Evolutionary conservation across 2,329 filamentous ascomycete species (phyloP), one percentile per base, ranked within the genome.

Genomic region (Penicillium sp.): DNA sequence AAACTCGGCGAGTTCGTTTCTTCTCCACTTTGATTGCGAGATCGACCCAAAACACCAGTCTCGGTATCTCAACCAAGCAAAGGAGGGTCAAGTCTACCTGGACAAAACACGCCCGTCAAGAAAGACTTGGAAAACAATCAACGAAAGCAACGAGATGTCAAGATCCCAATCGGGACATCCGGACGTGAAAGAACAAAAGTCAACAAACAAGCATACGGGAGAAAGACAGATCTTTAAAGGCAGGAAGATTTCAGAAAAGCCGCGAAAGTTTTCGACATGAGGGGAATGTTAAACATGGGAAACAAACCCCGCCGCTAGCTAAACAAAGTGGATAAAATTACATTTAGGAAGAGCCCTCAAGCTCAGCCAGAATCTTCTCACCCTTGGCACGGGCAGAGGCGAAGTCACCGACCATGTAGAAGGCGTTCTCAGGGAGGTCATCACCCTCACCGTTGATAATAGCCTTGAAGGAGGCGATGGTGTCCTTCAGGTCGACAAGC

Each of bases 321-420:
- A 60, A 55, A 33, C 40, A 63, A 61, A 64, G 64, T 60, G 28
- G 64, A 66, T 60, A 68, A 66, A 65, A 68, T 68, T 69, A 70
- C 65, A 67, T 70, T 64, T 73, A 76, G 58, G 65, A 76, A 66
- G 76, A 60, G 60, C 60, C 75, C 73, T 93, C 88, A 66, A 97
- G 81, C 67, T 97, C 93, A 66, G 93, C 90, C 72, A 98, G 79
- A 81, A 98, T 97, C 90, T 97, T 95, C 85, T 96, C 90, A 80
- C 91, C 93, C 89, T 98, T 98, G 69, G 81, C 84, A 72, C 87
- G 87, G 63, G 90, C 93, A 58, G 88, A 90, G 65, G 88, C 88
- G 65, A 97, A 84, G 80, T 95, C 87, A 73, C 93, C 93, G 73
- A 97, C 90, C 90, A 95, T 95, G 86, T 95, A 96, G 85, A 95